Conservation (phyloP, 1,139 yeast species). For the Meyerozyma athensensis region DNA sequence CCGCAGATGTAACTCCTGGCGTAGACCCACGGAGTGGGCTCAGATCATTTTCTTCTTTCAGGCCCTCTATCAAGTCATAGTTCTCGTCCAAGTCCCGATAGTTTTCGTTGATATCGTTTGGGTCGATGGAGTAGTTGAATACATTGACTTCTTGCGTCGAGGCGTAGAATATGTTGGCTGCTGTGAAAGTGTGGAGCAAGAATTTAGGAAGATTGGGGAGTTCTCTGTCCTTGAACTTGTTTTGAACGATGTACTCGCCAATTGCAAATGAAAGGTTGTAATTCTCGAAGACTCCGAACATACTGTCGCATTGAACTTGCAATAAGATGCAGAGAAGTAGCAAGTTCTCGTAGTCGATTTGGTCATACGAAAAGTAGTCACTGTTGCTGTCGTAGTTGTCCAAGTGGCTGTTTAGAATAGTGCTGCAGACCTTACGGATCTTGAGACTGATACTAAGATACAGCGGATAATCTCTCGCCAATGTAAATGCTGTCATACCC, state of each 20-base stretch:
- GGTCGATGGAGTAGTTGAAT: conserved; percentile 35
- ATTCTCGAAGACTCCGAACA: conserved; percentile 40
- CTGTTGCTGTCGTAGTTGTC: conserved; percentile 22
- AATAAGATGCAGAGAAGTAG: conserved; percentile 27
- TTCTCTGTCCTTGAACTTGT: conserved; percentile 15
- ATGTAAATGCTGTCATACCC: conserved; percentile 24
- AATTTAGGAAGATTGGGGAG: conserved; percentile 17
- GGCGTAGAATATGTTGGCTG: conserved; percentile 29
- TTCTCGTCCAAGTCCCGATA: conserved; percentile 34
- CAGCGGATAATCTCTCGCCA: conserved; percentile 11
- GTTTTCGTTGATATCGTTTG: conserved; percentile 24
- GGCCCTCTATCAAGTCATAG: conserved; percentile 24
- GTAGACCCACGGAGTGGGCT: conserved; percentile 11
- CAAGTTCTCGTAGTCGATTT: conserved; percentile 15
- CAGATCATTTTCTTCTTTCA: conserved; percentile 13
- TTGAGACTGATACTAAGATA: conserved; percentile 29
- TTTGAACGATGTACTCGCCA: conserved; percentile 32
- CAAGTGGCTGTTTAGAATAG: conserved; percentile 10
- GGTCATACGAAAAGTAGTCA: neutral
- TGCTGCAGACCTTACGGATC: conserved; percentile 29
- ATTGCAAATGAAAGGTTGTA: conserved; percentile 40
- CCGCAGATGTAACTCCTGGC: neutral
- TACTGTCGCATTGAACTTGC: conserved; percentile 35
- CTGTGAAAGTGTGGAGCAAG: conserved; percentile 24
- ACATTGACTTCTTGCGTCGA: conserved; percentile 38